Percentiles rank a stretch among this genome's conserved stretches.
These are phyloP conservation scores for Coleophoma cylindrospora DNA, from an alignment of 2,329 filamentous ascomycete genomes.

Conservation along the genomic window DNA sequence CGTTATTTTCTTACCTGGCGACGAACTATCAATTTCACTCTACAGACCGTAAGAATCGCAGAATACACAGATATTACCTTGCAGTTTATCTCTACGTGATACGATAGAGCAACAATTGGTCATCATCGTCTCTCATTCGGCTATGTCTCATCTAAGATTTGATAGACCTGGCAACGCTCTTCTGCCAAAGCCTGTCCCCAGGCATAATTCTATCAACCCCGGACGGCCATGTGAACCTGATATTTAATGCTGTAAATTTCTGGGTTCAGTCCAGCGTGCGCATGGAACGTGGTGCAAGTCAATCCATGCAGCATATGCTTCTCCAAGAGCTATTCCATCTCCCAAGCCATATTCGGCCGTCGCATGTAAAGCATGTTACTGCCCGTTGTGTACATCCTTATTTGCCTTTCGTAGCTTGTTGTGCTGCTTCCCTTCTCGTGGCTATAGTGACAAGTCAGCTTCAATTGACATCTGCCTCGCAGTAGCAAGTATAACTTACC, in stretches of 20 bases:
- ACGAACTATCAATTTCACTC: too few relatives aligned
- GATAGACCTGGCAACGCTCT: background rate
- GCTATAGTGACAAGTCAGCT: slow-evolving; percentile 13
- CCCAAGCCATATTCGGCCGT: background rate
- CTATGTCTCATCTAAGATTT: background rate
- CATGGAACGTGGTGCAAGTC: background rate
- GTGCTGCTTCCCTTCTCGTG: slow-evolving; percentile 37
- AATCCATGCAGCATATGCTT: background rate
- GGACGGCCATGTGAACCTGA: background rate
- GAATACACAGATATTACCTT: too few relatives aligned
- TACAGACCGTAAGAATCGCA: too few relatives aligned
- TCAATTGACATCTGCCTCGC: background rate
- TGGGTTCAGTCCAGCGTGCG: too few relatives aligned
- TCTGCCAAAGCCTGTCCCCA: background rate
- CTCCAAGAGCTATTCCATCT: background rate
- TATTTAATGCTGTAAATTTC: too few relatives aligned
- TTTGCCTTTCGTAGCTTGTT: slow-evolving; percentile 42
- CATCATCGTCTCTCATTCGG: background rate
- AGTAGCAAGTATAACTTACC: slow-evolving; percentile 35
- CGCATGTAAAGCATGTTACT: too few relatives aligned
- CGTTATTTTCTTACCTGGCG: too few relatives aligned
- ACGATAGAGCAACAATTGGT: too few relatives aligned
- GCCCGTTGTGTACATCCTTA: slow-evolving; percentile 18
- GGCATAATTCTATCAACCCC: background rate
- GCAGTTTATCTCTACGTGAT: too few relatives aligned